Evolutionary conservation across 1,284 basidiomycete genomes (phyloP), one percentile per base, ranked within the genome.

Genomic region (Papiliotrema nemorosa): DNA sequence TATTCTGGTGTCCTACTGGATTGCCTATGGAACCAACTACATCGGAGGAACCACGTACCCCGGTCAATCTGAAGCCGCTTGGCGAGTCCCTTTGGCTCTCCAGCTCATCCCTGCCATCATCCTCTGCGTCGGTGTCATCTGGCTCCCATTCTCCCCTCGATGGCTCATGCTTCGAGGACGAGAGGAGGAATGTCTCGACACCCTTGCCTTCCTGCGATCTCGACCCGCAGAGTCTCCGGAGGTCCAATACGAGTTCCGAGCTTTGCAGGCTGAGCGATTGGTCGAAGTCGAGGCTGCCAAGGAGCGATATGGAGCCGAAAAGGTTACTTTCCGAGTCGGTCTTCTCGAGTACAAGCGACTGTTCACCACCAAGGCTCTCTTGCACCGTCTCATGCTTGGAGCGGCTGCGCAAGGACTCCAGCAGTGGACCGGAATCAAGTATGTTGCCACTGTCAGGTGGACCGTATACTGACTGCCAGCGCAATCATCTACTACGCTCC

Each of bases 171-270:
- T 81, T 62, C 79, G 79, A 57, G 81, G 85, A 0, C 82, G 81
- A 34, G 83, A 90, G 55, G 84, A 87, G 13, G 87, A 90, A 70
- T 84, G 85, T 1, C 76, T 87, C 18, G 62, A 66, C 5, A 84
- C 84, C 9, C 78, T 90, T 14, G 83, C 84, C 61, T 72, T 69
- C 31, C 82, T 85, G 7, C 82, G 87, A 34, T 66, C 75, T 7
- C 73, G 82, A 14, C 77, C 82, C 2, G 73, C 79, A 7, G 80
- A 85, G 47, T 76, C 80, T 21, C 83, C 86, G 18, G 70, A 85
- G 10, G 82, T 90, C 6, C 65, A 86, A 57, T 84, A 87, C 57
- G 88, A 90, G 63, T 89, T 84, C 74, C 77, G 88, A 81, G 86
- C 88, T 65, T 85, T 90, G 72, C 84, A 84, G 57, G 86, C 86